These are phyloP conservation scores for Backusella tarrabulga DNA, from an alignment of 192 early-diverging fungal species.

Conservation along the genomic window DNA sequence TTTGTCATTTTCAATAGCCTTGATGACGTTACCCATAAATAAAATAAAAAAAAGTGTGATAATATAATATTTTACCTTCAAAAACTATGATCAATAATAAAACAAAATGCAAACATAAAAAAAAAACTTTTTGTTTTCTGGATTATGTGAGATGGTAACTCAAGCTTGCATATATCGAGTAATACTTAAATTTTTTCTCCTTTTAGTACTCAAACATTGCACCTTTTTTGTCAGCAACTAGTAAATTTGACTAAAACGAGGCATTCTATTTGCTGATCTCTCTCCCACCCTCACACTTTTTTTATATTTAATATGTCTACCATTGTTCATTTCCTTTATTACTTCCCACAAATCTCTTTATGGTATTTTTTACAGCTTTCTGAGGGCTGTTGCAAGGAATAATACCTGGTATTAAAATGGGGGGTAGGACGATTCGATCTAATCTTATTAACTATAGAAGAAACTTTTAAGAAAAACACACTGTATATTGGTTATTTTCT, in stretches of 20 bases:
- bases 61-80: background rate
- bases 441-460: background rate
- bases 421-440: background rate
- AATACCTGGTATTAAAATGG: background rate
- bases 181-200: constrained; percentile 7
- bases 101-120: background rate
- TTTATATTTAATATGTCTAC: background rate
- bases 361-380: background rate
- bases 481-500: background rate
- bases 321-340: background rate
- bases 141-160: background rate
- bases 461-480: background rate
- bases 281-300: background rate
- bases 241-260: background rate
- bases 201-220: constrained; percentile 2
- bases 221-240: constrained; percentile 4
- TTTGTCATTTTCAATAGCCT: background rate
- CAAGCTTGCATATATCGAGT: background rate
- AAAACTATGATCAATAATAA: background rate
- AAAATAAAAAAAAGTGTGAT: background rate
- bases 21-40: background rate
- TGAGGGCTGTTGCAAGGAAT: background rate
- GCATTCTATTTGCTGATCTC: background rate
- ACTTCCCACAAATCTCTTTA: background rate
- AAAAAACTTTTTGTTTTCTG: background rate